Base-by-base conservation (phyloP, 2,329 filamentous ascomycete species). In the Aspergillus japonicus region DNA sequence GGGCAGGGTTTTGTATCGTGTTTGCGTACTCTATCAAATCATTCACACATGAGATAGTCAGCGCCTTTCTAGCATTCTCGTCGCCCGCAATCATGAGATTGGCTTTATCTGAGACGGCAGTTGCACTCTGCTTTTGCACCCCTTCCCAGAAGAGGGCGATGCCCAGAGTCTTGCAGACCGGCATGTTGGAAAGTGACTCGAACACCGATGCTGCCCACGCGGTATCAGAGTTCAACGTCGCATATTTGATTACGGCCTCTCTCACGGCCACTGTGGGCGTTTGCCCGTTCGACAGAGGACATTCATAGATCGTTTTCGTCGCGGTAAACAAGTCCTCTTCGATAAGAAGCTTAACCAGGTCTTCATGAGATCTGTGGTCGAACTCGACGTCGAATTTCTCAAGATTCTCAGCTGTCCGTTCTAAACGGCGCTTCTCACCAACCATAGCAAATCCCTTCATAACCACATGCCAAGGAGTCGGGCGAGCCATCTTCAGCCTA, bases 1-100 rank as follows among this genome's bases (percentile, higher is more conserved):
- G 79, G 65, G 90, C 86, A 0, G 87, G 82, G 67, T 96, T 88
- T 11, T 87, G 81, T 57, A 83, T 83, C n/a, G 85, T 84, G 64
- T 89, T 87, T 10, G 91, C 90, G 59, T 88, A 87, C 56, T 85
- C 83, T 19, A 98, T 82, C 26, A 98, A 81, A 5, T 81, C 78
- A 69, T 98, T 96, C 68, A 98, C 87, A 5, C 89, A 92, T 3
- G 83, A 77, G 6, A 87, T 87, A 57, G 91, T 88, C 0, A 92
- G 86, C 6, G 79, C 74, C 3, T 83, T 66, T 16, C 78, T 76
- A 33, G 75, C 57, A 16, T 58, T 80, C 71, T 58, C 82, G 73
- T 61, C 81, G 73, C 55, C 78, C 68, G 62, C 80, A n/a, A 80
- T 74, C 82, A 92, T 88, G 21, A 87, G 81, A 48, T 84, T 80